Evolutionary conservation across 352 stramenopile species (phyloP).

Genomic region (Pythium aristosporum): DNA sequence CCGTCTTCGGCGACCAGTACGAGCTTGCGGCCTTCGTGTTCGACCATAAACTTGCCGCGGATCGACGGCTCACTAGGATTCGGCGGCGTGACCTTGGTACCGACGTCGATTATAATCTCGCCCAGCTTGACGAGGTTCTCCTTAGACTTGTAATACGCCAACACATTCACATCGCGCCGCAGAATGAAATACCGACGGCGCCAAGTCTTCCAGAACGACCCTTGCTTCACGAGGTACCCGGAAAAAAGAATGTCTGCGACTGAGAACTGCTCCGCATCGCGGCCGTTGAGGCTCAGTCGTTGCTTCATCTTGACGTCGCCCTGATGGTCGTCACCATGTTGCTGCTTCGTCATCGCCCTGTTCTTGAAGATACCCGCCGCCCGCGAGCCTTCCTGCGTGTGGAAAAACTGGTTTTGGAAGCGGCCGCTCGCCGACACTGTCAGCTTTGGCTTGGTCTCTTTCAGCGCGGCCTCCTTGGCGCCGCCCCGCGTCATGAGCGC

Average conservation of each 20-base stretch:
- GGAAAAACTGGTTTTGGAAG: slow-evolving; percentile 88
- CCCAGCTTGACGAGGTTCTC: slow-evolving; percentile 79
- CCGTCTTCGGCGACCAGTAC: slow-evolving; percentile 69
- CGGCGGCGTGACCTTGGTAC: slow-evolving; percentile 50
- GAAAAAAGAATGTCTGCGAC: slow-evolving; percentile 78
- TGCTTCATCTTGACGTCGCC: slow-evolving; percentile 30
- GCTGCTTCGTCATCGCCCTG: slow-evolving; percentile 62
- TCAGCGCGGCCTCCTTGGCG: slow-evolving; percentile 4
- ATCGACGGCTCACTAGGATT: slow-evolving; percentile 43
- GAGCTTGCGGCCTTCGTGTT: slow-evolving; percentile 64
- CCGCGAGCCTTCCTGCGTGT: slow-evolving; percentile 75
- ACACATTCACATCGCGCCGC: slow-evolving; percentile 61
- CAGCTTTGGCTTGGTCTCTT: slow-evolving; percentile 53
- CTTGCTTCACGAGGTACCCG: slow-evolving; percentile 82
- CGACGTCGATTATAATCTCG: slow-evolving; percentile 72
- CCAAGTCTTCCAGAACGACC: slow-evolving; percentile 89
- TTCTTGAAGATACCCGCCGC: slow-evolving; percentile 80
- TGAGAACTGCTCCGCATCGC: slow-evolving; percentile 84
- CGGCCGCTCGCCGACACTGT: slow-evolving; percentile 77
- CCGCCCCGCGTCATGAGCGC: slow-evolving; percentile 24
- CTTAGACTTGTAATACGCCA: slow-evolving; percentile 81
- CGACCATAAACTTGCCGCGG: slow-evolving; percentile 64
- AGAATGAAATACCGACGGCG: slow-evolving; percentile 82
- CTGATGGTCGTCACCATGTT: slow-evolving; percentile 22
- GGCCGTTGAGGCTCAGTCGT: slow-evolving; percentile 58